Conservation (phyloP, 768 basidiomycete species). For the Coprinellus micaceus region DNA sequence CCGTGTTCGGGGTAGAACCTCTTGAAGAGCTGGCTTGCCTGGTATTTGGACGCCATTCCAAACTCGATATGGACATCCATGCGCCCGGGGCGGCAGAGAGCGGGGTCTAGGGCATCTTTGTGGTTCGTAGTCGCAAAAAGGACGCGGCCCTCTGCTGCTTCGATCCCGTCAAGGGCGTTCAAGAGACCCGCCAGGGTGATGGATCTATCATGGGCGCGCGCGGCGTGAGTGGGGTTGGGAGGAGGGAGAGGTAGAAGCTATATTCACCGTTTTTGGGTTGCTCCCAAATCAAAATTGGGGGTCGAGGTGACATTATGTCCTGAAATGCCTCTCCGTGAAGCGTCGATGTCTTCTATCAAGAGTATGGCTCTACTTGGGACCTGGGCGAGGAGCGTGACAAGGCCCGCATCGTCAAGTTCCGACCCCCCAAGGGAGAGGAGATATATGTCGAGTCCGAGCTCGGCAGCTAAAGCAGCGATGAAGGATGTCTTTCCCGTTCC, state of each 20-base stretch:
- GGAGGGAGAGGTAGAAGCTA: background rate
- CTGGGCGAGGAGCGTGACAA: slow-evolving; percentile 48
- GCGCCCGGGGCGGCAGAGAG: slow-evolving; percentile 62
- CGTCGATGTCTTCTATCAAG: slow-evolving; percentile 74
- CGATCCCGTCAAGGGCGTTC: slow-evolving; percentile 66
- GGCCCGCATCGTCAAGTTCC: slow-evolving; percentile 52
- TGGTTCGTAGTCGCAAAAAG: slow-evolving; percentile 73
- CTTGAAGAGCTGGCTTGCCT: slow-evolving; percentile 54
- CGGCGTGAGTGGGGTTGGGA: background rate
- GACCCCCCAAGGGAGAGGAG: slow-evolving; percentile 55
- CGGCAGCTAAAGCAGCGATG: slow-evolving; percentile 67
- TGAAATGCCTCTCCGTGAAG: slow-evolving; percentile 28
- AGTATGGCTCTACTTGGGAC: slow-evolving; percentile 57
- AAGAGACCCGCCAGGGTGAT: slow-evolving; percentile 66
- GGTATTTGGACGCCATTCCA: slow-evolving; percentile 53
- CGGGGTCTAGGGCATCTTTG: slow-evolving; percentile 55
- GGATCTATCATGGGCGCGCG: background rate
- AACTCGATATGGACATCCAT: slow-evolving; percentile 70
- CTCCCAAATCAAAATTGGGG: background rate
- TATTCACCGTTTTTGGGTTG: background rate
- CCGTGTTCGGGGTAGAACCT: slow-evolving; percentile 49
- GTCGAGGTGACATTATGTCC: too few species aligned
- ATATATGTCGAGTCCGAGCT: slow-evolving; percentile 64
- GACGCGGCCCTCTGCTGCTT: slow-evolving; percentile 43
- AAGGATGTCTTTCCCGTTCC: slow-evolving; percentile 71